Conservation (phyloP, 768 basidiomycete genomes). For the Mycena sanguinolenta region DNA sequence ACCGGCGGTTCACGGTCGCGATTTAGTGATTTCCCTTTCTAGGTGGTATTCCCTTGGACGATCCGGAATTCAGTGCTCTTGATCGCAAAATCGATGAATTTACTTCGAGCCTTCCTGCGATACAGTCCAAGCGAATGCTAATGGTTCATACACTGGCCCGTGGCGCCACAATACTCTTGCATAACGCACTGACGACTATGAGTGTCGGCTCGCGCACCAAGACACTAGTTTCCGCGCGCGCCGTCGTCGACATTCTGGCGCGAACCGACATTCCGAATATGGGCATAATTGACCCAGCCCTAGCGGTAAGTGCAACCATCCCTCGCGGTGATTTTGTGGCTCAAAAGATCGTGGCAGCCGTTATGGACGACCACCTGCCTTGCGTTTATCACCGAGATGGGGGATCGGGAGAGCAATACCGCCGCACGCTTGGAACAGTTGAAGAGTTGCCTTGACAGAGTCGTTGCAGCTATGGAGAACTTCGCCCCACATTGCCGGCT, state of each 20-base stretch:
- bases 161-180: conserved; percentile 44
- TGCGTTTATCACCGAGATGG: neutral
- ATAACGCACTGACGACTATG: conserved; percentile 33
- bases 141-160: conserved; percentile 43
- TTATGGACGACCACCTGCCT: neutral
- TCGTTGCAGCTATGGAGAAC: neutral
- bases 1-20: neutral
- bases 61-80: conserved; percentile 41
- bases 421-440: neutral
- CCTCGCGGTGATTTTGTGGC: neutral
- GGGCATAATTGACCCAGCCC: neutral
- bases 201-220: conserved; percentile 17
- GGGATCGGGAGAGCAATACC: neutral
- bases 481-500: neutral
- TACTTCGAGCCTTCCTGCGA: conserved; percentile 2
- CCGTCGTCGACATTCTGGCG: conserved; percentile 18
- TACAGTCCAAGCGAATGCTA: conserved; percentile 28
- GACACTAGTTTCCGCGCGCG: conserved; percentile 11
- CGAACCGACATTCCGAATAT: conserved; percentile 7
- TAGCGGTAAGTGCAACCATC: neutral
- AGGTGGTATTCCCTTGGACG: conserved; percentile 24
- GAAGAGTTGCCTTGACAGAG: neutral
- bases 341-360: neutral
- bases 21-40: neutral
- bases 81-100: conserved; percentile 32